Percentiles rank a stretch among this genome's conserved stretches.
Evolutionary conservation across 768 basidiomycete species (phyloP).

Genomic region (Macrolepiota albuminosa): DNA sequence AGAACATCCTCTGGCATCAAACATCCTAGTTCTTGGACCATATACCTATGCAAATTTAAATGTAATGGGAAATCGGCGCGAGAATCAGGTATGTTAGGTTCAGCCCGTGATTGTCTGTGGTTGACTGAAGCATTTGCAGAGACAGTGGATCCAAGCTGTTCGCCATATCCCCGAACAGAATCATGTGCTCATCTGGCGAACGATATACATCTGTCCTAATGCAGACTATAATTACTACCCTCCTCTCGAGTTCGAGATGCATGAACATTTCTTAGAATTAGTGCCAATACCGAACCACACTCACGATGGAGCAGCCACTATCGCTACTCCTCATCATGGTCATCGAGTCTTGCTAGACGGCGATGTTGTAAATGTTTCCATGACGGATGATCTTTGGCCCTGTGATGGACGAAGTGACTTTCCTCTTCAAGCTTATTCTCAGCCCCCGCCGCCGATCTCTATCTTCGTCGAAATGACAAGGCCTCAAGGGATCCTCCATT

Average conservation of each 20-base stretch:
- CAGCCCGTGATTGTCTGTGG: background rate
- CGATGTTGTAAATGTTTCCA: slow-evolving; percentile 23
- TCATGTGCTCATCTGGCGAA: slow-evolving; percentile 48
- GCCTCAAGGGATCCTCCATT: slow-evolving; percentile 29
- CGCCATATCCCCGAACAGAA: slow-evolving; percentile 48
- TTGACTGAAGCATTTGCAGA: slow-evolving; percentile 22
- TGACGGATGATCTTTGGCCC: slow-evolving; percentile 35
- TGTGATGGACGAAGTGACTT: slow-evolving; percentile 26
- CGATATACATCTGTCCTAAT: slow-evolving; percentile 12
- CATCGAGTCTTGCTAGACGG: background rate
- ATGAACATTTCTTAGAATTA: background rate
- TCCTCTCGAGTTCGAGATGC: background rate
- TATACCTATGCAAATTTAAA: no score
- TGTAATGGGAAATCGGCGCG: no score
- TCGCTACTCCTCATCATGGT: background rate
- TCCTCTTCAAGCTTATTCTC: slow-evolving; percentile 17
- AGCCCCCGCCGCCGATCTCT: slow-evolving; percentile 36
- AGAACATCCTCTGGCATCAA: background rate
- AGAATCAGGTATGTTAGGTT: background rate
- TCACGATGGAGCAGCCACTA: background rate
- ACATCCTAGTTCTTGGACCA: background rate
- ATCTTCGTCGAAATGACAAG: slow-evolving; percentile 28
- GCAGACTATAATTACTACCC: background rate
- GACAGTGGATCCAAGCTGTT: slow-evolving; percentile 45
- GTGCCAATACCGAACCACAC: background rate